A percentile compares a stretch with the other conserved stretches of the same genome.
phyloP scores from a whole-genome alignment of 495 filamentous ascomycete species.

The Lepidopterella palustris region DNA sequence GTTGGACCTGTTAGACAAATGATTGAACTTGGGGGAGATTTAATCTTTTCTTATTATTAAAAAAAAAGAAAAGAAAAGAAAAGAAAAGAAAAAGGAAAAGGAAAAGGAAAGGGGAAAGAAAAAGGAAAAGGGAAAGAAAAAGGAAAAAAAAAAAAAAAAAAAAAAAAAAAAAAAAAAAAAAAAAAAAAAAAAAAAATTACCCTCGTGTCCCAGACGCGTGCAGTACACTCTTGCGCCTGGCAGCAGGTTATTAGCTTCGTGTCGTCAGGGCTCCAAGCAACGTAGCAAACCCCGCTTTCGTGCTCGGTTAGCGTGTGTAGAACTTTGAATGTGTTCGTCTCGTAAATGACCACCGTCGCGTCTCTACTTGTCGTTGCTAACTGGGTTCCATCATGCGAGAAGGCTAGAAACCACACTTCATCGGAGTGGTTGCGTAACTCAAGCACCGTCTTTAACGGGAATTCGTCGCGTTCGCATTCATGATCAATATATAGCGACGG shows the following conservation, averaged over 20 bases:
- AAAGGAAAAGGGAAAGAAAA: too few relatives aligned
- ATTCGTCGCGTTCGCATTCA: slow-evolving; percentile 69
- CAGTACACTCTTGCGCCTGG: slow-evolving; percentile 65
- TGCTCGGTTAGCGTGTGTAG: slow-evolving; percentile 60
- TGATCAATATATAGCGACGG: slow-evolving; percentile 90
- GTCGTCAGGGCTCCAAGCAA: slow-evolving; percentile 91
- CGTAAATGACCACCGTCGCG: slow-evolving; percentile 70
- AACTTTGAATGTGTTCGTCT: slow-evolving; percentile 61
- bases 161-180: too few relatives aligned
- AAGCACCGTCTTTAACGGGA: slow-evolving; percentile 60
- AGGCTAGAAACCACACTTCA: slow-evolving; percentile 86
- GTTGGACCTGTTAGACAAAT: background rate
- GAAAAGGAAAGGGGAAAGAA: too few relatives aligned
- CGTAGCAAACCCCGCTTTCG: slow-evolving; percentile 59
- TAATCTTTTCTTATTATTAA: too few relatives aligned
- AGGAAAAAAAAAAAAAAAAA: too few relatives aligned
- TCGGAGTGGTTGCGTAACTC: slow-evolving; percentile 70
- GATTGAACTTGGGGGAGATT: background rate
- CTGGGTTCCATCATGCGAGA: slow-evolving; percentile 81
- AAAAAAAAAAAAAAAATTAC: slow-evolving; percentile 55
- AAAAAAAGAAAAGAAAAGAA: too few relatives aligned
- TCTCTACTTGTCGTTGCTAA: slow-evolving; percentile 78
- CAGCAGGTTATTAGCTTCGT: slow-evolving; percentile 75
- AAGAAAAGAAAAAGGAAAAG: too few relatives aligned
- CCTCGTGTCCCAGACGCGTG: slow-evolving; percentile 70